Percentiles rank a stretch among this genome's conserved stretches.
phyloP scores from a whole-genome alignment of 2,329 filamentous ascomycete species.

The Monosporascus sp. region DNA sequence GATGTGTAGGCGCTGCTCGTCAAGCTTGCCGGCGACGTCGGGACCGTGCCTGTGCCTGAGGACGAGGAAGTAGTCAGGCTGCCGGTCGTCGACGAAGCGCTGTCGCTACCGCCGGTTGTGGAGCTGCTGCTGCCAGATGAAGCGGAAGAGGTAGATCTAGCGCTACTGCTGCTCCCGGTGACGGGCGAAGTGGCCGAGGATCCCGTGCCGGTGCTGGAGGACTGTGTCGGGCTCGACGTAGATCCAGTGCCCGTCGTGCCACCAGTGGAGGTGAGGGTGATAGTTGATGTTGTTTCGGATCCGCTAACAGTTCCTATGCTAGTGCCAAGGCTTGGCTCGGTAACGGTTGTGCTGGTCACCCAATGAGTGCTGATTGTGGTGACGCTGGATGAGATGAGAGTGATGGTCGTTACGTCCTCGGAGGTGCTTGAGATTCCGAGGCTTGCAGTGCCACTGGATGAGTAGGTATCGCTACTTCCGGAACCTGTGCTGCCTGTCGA shows the following conservation, averaged over 20 bases:
- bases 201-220: constrained; percentile 4
- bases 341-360: background rate
- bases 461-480: background rate
- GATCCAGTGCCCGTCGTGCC: constrained; percentile 5
- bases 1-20: background rate
- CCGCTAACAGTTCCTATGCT: background rate
- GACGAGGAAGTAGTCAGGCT: background rate
- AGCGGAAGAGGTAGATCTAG: constrained; percentile 3
- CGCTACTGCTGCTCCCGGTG: constrained; percentile 9
- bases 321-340: background rate
- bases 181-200: constrained; percentile 8
- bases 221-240: constrained; percentile 1
- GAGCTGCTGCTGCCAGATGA: background rate
- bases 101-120: no score
- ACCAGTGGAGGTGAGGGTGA: no score
- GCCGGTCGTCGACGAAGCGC: background rate
- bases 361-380: background rate
- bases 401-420: background rate
- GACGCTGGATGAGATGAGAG: constrained; percentile 1
- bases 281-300: background rate
- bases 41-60: background rate
- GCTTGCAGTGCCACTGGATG: constrained; percentile 8
- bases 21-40: background rate
- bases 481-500: background rate
- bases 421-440: constrained; percentile 8